These are phyloP conservation scores for Coniochaeta prunicola DNA, from an alignment of 2,329 filamentous ascomycete species.

Conservation along the genomic window DNA sequence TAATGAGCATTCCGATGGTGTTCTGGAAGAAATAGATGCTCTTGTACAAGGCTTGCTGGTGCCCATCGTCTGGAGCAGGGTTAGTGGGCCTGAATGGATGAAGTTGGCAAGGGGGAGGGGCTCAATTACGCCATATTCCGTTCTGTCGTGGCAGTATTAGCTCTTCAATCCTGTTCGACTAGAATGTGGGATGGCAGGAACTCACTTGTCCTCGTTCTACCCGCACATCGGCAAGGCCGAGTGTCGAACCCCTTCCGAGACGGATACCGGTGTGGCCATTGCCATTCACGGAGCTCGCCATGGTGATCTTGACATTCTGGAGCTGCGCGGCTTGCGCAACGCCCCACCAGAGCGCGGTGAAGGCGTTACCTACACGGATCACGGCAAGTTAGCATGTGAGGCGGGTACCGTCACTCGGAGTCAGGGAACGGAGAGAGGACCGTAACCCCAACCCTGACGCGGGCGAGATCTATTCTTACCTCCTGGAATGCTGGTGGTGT, in stretches of 20 bases:
- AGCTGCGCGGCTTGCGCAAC: constrained; percentile 29
- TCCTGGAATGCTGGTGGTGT: constrained; percentile 29
- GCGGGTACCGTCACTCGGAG: not conserved
- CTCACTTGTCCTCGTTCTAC: constrained; percentile 30
- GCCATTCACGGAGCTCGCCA: constrained; percentile 26
- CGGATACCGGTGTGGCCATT: constrained; percentile 33
- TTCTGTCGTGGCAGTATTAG: constrained; percentile 18
- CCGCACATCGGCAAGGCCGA: constrained; percentile 31
- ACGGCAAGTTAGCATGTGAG: not conserved
- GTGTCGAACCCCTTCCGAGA: constrained; percentile 32
- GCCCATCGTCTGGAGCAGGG: too few species aligned
- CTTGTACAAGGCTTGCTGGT: constrained; percentile 36
- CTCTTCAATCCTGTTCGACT: not conserved
- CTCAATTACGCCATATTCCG: constrained; percentile 34
- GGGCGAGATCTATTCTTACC: constrained; percentile 13
- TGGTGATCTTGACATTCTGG: constrained; percentile 34
- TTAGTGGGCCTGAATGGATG: too few species aligned
- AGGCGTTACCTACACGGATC: constrained; percentile 18
- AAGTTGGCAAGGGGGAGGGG: too few species aligned
- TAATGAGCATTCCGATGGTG: constrained; percentile 29
- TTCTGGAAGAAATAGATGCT: constrained; percentile 35
- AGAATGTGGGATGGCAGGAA: not conserved
- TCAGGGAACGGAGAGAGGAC: too few species aligned
- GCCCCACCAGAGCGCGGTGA: constrained; percentile 35
- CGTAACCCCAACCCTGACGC: too few species aligned